phyloP scores from a whole-genome alignment of 345 rosid species.

The Euclidium syriacum region DNA sequence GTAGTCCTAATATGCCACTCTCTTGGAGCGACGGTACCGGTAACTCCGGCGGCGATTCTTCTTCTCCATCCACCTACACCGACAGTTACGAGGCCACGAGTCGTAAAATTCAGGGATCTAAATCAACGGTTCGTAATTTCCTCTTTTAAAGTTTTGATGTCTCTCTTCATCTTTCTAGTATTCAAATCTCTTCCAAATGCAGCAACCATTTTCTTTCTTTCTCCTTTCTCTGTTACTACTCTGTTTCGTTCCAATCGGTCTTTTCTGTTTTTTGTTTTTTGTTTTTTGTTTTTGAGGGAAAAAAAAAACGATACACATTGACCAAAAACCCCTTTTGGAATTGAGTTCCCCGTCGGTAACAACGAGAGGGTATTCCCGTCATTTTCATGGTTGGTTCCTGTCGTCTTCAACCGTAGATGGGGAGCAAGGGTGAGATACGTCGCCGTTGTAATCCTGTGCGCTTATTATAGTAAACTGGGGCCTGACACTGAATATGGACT shows the following conservation, averaged over 20 bases:
- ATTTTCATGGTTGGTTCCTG: no score
- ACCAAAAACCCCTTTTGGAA: neutral
- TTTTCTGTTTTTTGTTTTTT: neutral
- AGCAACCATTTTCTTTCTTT: neutral
- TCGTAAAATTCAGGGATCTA: constrained; percentile 33
- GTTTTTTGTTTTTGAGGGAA: neutral
- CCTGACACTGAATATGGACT: no score
- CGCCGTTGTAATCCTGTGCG: neutral
- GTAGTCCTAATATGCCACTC: constrained; percentile 54
- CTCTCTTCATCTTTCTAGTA: neutral
- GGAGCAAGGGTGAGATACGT: neutral
- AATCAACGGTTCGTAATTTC: constrained; percentile 50
- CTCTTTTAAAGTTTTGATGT: neutral
- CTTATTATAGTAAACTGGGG: no score
- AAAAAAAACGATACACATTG: neutral
- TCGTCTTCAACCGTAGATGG: no score
- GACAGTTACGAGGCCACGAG: constrained; percentile 46
- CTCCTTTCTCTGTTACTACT: neutral
- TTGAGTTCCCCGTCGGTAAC: neutral
- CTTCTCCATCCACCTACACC: no score
- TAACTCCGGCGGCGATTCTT: no score
- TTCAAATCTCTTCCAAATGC: neutral
- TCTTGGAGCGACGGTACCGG: constrained; percentile 41
- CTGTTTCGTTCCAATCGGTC: neutral
- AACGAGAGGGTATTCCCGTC: neutral